Percentiles rank a stretch among this genome's conserved stretches.
Evolutionary conservation across 306 rosid species (phyloP).

Genomic region (Inga oerstediana): DNA sequence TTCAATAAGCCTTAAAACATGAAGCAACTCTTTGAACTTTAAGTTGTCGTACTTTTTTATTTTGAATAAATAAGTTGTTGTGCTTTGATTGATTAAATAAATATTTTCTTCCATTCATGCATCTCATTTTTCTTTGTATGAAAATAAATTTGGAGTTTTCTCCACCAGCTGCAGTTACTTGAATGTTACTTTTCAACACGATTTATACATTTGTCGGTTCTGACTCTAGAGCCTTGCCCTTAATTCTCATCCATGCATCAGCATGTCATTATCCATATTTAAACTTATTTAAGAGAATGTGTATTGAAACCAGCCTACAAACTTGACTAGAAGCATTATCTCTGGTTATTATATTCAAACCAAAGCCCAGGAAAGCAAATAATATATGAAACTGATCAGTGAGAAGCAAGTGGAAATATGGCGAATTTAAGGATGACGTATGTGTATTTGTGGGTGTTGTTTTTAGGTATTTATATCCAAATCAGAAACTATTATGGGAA

Average conservation of each 20-base stretch:
- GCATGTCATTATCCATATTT: neutral
- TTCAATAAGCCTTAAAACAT: constrained; percentile 41
- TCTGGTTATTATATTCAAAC: neutral
- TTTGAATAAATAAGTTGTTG: neutral
- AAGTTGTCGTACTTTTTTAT: neutral
- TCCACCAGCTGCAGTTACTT: neutral
- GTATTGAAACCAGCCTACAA: neutral
- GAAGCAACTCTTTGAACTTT: constrained; percentile 33
- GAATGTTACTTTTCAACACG: too few species aligned
- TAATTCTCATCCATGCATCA: too few species aligned
- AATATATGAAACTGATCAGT: neutral
- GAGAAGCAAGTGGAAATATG: neutral
- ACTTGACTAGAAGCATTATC: neutral
- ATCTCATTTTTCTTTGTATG: neutral
- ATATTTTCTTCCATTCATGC: neutral
- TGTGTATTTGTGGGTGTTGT: constrained; percentile 3
- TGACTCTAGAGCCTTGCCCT: too few species aligned
- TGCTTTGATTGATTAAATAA: neutral
- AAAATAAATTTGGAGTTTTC: neutral
- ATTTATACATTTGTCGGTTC: too few species aligned
- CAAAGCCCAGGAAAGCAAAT: neutral
- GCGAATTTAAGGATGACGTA: neutral
- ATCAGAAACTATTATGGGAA: neutral
- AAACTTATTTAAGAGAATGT: neutral
- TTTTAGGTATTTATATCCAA: neutral